Percentiles rank a stretch among this genome's conserved stretches.
Evolutionary conservation across 2,329 filamentous ascomycete genomes (phyloP).

Genomic region (Cladosporium sp.): DNA sequence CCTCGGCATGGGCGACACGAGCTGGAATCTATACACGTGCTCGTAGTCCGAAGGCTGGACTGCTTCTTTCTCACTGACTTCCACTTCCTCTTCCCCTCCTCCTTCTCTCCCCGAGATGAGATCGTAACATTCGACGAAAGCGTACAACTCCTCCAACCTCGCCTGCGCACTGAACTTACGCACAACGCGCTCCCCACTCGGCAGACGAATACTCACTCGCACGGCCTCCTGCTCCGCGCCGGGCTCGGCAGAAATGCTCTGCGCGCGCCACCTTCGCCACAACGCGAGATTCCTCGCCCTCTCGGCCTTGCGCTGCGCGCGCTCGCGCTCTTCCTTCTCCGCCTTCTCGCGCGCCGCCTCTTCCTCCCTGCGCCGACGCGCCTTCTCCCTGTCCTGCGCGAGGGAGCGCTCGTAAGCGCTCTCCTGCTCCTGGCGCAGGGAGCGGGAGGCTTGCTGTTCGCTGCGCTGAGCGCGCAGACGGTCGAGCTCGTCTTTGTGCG

Average conservation of each 20-base stretch:
- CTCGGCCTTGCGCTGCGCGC: conserved; percentile 58
- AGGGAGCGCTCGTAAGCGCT: conserved; percentile 89
- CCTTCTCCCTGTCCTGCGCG: conserved; percentile 81
- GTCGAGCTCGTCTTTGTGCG: conserved; percentile 71
- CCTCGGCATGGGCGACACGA: conserved; percentile 82
- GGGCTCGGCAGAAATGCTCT: conserved; percentile 66
- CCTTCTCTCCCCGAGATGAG: conserved; percentile 45
- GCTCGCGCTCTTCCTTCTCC: conserved; percentile 64
- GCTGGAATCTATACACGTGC: conserved; percentile 78
- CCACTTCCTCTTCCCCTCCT: conserved; percentile 12
- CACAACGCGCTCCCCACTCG: conserved; percentile 69
- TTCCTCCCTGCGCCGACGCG: conserved; percentile 70
- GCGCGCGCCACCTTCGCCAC: conserved; percentile 79
- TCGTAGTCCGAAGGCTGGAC: conserved; percentile 63
- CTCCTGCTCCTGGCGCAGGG: conserved; percentile 82
- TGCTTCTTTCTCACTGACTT: conserved; percentile 33
- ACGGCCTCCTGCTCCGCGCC: conserved; percentile 63
- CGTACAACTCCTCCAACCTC: conserved; percentile 83
- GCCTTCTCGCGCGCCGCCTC: conserved; percentile 59
- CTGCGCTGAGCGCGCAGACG: conserved; percentile 70
- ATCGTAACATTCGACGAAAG: conserved; percentile 90
- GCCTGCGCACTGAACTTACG: conserved; percentile 68
- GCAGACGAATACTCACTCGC: conserved; percentile 61
- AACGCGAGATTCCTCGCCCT: conserved; percentile 54
- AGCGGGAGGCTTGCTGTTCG: conserved; percentile 77